A percentile compares a stretch with the other conserved stretches of the same genome.
Conservation (phyloP, 2,329 filamentous ascomycete species). For the Trichoderma oligosporum region DNA sequence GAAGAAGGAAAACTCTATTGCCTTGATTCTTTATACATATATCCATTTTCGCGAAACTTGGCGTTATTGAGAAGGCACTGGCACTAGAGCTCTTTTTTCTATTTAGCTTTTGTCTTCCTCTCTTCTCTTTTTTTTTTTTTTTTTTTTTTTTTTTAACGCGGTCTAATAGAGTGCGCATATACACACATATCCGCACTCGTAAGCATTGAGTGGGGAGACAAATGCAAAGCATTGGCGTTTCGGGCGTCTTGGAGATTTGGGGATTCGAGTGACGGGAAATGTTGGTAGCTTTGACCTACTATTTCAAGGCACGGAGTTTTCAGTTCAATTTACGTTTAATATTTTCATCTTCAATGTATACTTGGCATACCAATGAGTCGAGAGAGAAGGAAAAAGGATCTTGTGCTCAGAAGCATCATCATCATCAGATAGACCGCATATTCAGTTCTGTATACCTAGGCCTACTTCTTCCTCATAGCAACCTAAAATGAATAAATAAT, state of each 20-base stretch:
- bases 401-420: too few relatives aligned
- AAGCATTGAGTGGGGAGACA: background rate
- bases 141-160: background rate
- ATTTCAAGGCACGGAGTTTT: too few relatives aligned
- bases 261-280: background rate
- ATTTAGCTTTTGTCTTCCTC: background rate
- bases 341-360: background rate
- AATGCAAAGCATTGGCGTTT: slow-evolving; percentile 12
- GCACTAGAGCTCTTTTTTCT: too few relatives aligned
- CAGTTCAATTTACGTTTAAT: background rate
- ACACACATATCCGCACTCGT: background rate
- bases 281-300: background rate
- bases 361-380: too few relatives aligned
- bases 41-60: too few relatives aligned
- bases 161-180: background rate
- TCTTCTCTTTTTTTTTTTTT: background rate
- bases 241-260: slow-evolving; percentile 5
- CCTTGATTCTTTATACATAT: too few relatives aligned
- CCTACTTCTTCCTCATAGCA: background rate
- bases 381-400: background rate
- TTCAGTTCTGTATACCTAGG: background rate
- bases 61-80: too few relatives aligned
- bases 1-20: too few relatives aligned
- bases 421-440: background rate
- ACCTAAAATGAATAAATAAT: background rate